A percentile compares a stretch with the other conserved stretches of the same genome.
phyloP scores from a whole-genome alignment of 495 filamentous ascomycete genomes.

The Talaromyces liani region DNA sequence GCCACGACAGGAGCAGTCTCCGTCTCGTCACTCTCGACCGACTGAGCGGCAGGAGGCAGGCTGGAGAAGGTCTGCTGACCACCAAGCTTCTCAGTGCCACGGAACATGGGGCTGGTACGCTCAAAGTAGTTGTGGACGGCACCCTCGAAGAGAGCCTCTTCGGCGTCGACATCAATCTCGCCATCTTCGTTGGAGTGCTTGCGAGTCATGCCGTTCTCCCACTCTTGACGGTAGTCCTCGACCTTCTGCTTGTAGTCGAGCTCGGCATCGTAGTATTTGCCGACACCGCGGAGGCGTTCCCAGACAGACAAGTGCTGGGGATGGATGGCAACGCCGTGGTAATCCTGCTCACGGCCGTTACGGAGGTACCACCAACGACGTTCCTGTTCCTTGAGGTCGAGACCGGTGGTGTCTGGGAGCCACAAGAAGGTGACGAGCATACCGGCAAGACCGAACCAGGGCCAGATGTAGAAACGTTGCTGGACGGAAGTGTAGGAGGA shows the following conservation, averaged over 20 bases:
- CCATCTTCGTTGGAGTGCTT: slow-evolving; percentile 40
- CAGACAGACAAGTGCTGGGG: slow-evolving; percentile 75
- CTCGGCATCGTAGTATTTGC: slow-evolving; percentile 72
- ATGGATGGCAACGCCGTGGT: slow-evolving; percentile 85
- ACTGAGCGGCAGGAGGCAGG: slow-evolving; percentile 31
- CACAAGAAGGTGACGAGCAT: slow-evolving; percentile 70
- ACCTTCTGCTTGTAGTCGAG: slow-evolving; percentile 73
- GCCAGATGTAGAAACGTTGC: slow-evolving; percentile 77
- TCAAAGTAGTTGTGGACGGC: slow-evolving; percentile 43
- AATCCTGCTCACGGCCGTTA: slow-evolving; percentile 62
- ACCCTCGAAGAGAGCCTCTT: slow-evolving; percentile 36
- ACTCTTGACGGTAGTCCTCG: slow-evolving; percentile 65
- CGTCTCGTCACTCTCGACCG: slow-evolving; percentile 2
- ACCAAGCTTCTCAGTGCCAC: slow-evolving; percentile 31
- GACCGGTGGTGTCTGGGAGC: slow-evolving; percentile 86
- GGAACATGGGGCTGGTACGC: slow-evolving; percentile 45
- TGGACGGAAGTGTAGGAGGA: slow-evolving; percentile 78
- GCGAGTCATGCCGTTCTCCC: slow-evolving; percentile 47
- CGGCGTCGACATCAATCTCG: slow-evolving; percentile 25
- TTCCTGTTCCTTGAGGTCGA: slow-evolving; percentile 92
- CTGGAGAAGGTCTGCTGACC: slow-evolving; percentile 23
- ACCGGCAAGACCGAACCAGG: slow-evolving; percentile 84
- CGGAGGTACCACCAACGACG: slow-evolving; percentile 78
- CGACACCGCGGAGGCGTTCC: slow-evolving; percentile 63
- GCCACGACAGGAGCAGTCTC: not conserved